These are phyloP conservation scores for Coemansia sp. DNA, from an alignment of 192 early-diverging fungal species.

Conservation along the genomic window DNA sequence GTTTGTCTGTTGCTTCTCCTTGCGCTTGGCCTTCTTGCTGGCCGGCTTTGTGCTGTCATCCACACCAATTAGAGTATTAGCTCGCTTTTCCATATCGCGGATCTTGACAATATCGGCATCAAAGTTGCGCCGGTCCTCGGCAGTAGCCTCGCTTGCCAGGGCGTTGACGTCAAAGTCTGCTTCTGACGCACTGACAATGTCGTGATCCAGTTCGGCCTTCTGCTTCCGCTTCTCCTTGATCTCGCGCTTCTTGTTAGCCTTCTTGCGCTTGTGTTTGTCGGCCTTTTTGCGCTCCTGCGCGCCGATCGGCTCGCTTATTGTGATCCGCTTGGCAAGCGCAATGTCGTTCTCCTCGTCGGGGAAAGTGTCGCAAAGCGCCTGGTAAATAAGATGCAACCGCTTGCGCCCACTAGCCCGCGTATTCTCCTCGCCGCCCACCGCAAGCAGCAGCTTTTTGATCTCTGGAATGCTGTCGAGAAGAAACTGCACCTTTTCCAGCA, in stretches of 20 bases:
- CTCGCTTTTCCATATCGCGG: slow-evolving; percentile 40
- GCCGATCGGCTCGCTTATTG: slow-evolving; percentile 28
- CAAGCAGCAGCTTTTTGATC: slow-evolving; percentile 41
- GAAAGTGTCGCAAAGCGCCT: slow-evolving; percentile 48
- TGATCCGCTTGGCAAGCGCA: slow-evolving; percentile 21
- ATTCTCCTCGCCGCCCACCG: slow-evolving; percentile 33
- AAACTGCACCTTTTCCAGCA: slow-evolving; percentile 38
- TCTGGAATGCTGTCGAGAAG: slow-evolving; percentile 38
- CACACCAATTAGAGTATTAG: slow-evolving; percentile 14
- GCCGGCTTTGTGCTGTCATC: slow-evolving; percentile 10
- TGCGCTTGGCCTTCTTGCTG: slow-evolving; percentile 40
- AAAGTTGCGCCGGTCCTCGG: slow-evolving; percentile 35
- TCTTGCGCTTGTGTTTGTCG: slow-evolving; percentile 48
- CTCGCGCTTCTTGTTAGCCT: slow-evolving; percentile 28
- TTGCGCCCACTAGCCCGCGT: slow-evolving; percentile 32
- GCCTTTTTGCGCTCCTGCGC: slow-evolving; percentile 44
- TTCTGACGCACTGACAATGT: slow-evolving; percentile 13
- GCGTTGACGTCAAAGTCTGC: slow-evolving; percentile 43
- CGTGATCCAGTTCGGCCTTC: slow-evolving; percentile 9
- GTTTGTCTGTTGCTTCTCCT: slow-evolving; percentile 19
- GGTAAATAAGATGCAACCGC: slow-evolving; percentile 44
- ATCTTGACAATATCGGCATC: slow-evolving; percentile 43
- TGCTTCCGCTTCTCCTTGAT: slow-evolving; percentile 34
- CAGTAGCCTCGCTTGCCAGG: slow-evolving; percentile 32
- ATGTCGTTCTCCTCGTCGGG: slow-evolving; percentile 45